Evolutionary conservation across 2,329 filamentous ascomycete genomes (phyloP).

Genomic region (Hymenoscyphus repandus): DNA sequence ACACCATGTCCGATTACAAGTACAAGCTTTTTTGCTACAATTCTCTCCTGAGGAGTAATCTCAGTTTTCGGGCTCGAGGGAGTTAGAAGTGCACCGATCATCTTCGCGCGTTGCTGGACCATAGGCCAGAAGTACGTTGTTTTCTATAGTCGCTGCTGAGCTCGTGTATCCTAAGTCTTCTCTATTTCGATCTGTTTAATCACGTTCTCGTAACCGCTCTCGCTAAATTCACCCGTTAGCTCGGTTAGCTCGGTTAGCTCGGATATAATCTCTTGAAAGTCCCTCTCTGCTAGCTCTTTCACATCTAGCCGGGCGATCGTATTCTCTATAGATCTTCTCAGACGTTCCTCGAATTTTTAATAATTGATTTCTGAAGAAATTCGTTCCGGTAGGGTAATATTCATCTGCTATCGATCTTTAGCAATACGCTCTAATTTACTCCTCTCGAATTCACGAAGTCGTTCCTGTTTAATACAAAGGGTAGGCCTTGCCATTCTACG

Average conservation of each 20-base stretch:
- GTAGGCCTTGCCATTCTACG: slow-evolving; percentile 6
- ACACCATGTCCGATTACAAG: slow-evolving; percentile 10
- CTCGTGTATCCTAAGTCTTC: slow-evolving; percentile 10
- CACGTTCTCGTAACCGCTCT: slow-evolving; percentile 11
- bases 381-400: slow-evolving; percentile 1
- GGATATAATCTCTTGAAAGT: slow-evolving; percentile 11
- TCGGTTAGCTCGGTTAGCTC: slow-evolving; percentile 14
- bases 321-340: not conserved
- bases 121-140: slow-evolving; percentile 19
- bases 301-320: slow-evolving; percentile 6
- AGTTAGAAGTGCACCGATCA: slow-evolving; percentile 16
- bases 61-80: slow-evolving; percentile 6
- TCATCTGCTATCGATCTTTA: slow-evolving; percentile 4
- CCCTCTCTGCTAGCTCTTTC: slow-evolving; percentile 10
- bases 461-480: slow-evolving; percentile 5
- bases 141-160: slow-evolving; percentile 8
- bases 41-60: slow-evolving; percentile 18
- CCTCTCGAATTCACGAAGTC: slow-evolving; percentile 3
- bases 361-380: slow-evolving; percentile 1
- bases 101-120: slow-evolving; percentile 16
- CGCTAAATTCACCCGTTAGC: slow-evolving; percentile 14
- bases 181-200: slow-evolving; percentile 16
- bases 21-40: slow-evolving; percentile 12
- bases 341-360: not conserved
- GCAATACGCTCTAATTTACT: slow-evolving; percentile 3